Evolutionary conservation across 2,329 filamentous ascomycete genomes (phyloP).

Genomic region (Botrytis paeoniae): DNA sequence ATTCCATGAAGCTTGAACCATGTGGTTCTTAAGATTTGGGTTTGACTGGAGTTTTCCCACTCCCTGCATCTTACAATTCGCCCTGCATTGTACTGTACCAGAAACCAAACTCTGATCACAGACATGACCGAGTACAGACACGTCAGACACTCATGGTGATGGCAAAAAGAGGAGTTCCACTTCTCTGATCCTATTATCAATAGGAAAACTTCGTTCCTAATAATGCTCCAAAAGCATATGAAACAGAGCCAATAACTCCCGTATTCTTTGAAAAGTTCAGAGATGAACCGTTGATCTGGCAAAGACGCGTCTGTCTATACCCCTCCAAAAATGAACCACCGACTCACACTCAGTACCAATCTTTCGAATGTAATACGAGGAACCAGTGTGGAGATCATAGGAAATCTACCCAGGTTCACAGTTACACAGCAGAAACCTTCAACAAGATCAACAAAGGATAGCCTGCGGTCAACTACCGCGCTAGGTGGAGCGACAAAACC

Average conservation of each 20-base stretch:
- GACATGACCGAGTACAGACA: slow-evolving; percentile 1
- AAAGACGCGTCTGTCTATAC: slow-evolving; percentile 1
- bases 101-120: slow-evolving; percentile 1
- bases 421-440: background rate
- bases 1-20: background rate
- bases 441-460: background rate
- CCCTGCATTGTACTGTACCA: background rate
- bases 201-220: background rate
- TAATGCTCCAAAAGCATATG: background rate
- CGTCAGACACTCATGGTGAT: slow-evolving; percentile 3
- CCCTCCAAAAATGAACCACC: background rate
- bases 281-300: slow-evolving; percentile 4
- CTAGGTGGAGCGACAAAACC: background rate
- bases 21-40: background rate
- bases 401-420: background rate
- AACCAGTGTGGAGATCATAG: background rate
- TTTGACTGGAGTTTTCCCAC: background rate
- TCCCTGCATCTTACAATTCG: background rate
- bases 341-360: background rate
- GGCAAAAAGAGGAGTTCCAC: background rate
- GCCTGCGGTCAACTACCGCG: background rate
- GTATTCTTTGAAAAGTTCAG: background rate
- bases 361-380: background rate
- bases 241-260: slow-evolving; percentile 1
- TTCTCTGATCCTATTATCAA: slow-evolving; percentile 3